Evolutionary conservation across 129 eudicot species (phyloP).

Genomic region (Glebionis coronaria): DNA sequence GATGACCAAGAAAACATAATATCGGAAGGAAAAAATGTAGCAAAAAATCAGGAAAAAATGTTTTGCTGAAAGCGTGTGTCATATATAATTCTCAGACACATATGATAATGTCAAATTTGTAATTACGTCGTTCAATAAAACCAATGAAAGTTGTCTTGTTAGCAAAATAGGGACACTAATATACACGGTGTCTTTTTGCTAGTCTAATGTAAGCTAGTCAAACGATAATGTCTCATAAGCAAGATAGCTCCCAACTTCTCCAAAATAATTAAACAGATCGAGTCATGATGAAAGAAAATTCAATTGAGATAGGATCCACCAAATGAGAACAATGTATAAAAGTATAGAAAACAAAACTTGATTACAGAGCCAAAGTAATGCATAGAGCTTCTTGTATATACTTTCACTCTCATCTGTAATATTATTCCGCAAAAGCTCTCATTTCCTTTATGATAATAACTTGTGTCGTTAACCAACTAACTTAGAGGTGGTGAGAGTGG

Average conservation of each 20-base stretch:
- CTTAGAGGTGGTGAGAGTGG: no score
- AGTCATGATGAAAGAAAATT: background rate
- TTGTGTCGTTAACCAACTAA: constrained; percentile 28
- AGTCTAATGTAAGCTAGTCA: no score
- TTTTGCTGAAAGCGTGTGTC: background rate
- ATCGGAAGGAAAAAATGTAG: no score
- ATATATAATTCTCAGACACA: background rate
- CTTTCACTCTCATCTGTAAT: constrained; percentile 9
- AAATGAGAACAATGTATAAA: background rate
- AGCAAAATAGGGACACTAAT: no score
- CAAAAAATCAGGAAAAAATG: constrained; percentile 11
- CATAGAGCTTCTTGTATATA: constrained; percentile 13
- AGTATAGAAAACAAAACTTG: background rate
- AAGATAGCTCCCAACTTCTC: constrained; percentile 6
- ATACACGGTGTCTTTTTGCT: no score
- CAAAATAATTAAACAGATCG: no score
- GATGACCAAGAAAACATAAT: no score
- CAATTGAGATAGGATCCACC: constrained; percentile 20
- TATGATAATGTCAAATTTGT: background rate
- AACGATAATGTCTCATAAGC: no score
- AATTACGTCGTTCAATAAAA: background rate
- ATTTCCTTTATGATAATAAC: constrained; percentile 11
- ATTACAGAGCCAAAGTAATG: constrained; percentile 1
- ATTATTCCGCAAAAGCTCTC: constrained; percentile 20
- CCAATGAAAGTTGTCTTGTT: no score